Conservation (phyloP, 495 filamentous ascomycete genomes). For the Beverwykella pulmonaria region DNA sequence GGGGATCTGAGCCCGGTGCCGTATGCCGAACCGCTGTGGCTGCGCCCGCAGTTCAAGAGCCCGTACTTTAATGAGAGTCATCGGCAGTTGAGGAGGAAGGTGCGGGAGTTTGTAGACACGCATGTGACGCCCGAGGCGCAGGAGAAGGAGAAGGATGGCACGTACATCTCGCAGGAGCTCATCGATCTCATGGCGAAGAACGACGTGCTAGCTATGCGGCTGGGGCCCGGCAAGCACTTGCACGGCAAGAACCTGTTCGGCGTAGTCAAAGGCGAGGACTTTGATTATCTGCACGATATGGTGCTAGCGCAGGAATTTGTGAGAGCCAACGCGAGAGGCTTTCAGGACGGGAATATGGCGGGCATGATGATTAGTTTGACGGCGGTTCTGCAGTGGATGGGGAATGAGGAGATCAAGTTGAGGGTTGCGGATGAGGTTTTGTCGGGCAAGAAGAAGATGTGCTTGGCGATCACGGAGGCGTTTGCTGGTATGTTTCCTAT, state of each 20-base stretch:
- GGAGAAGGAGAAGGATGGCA: slow-evolving; percentile 75
- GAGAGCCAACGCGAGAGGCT: slow-evolving; percentile 60
- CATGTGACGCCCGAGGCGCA: slow-evolving; percentile 74
- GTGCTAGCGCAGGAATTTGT: slow-evolving; percentile 74
- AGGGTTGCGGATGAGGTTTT: slow-evolving; percentile 71
- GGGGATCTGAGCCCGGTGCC: slow-evolving; percentile 76
- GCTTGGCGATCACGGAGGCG: slow-evolving; percentile 83
- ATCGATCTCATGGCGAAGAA: slow-evolving; percentile 75
- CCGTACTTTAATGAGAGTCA: slow-evolving; percentile 85
- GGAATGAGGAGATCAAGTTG: slow-evolving; percentile 65
- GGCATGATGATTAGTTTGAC: slow-evolving; percentile 85
- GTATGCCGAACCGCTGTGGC: slow-evolving; percentile 81
- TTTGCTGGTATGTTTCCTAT: slow-evolving; percentile 57
- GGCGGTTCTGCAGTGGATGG: slow-evolving; percentile 78
- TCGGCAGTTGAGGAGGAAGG: slow-evolving; percentile 66
- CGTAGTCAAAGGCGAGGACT: slow-evolving; percentile 75
- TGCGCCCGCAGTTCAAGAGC: slow-evolving; percentile 74
- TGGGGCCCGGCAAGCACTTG: slow-evolving; percentile 83
- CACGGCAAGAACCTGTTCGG: slow-evolving; percentile 68
- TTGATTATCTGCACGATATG: slow-evolving; percentile 86
- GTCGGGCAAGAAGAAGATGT: slow-evolving; percentile 83
- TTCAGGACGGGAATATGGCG: slow-evolving; percentile 64
- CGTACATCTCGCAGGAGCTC: slow-evolving; percentile 72
- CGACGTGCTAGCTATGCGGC: slow-evolving; percentile 76
- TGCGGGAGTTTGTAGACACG: slow-evolving; percentile 73